Percentiles rank a stretch among this genome's conserved stretches.
Evolutionary conservation across 768 basidiomycete species (phyloP).

Genomic region (Hydnomerulius pinastri): DNA sequence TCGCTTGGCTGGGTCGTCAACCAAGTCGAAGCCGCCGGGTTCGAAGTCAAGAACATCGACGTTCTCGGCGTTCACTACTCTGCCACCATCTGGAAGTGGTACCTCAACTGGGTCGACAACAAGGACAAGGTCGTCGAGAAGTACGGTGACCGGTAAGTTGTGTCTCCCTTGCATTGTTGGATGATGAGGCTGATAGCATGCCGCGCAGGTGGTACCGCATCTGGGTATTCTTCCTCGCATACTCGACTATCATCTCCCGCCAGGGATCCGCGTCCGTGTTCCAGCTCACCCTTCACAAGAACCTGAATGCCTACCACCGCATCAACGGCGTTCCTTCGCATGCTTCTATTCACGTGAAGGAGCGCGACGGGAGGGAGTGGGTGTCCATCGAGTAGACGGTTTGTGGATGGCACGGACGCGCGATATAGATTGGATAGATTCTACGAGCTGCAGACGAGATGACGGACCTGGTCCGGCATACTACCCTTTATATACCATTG

Average conservation of each 20-base stretch:
- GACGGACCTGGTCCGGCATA: no score
- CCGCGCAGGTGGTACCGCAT: slow-evolving; percentile 75
- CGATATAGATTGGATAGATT: no score
- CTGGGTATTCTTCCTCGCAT: slow-evolving; percentile 98
- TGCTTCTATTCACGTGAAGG: slow-evolving; percentile 69
- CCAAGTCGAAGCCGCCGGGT: slow-evolving; percentile 87
- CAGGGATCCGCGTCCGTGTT: slow-evolving; percentile 93
- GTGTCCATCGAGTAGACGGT: slow-evolving; percentile 24
- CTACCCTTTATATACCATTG: no score
- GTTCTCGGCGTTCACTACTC: slow-evolving; percentile 98
- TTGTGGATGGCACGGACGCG: no score
- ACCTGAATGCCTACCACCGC: slow-evolving; percentile 93
- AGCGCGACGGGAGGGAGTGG: slow-evolving; percentile 31
- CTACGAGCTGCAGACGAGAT: no score
- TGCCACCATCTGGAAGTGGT: slow-evolving; percentile 89
- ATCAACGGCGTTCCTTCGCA: slow-evolving; percentile 84
- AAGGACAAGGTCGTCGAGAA: slow-evolving; percentile 84
- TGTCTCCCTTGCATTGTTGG: neutral
- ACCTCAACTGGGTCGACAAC: slow-evolving; percentile 96
- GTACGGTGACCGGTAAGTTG: slow-evolving; percentile 74
- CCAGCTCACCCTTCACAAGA: slow-evolving; percentile 98
- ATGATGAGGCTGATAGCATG: neutral
- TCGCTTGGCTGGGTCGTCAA: slow-evolving; percentile 94
- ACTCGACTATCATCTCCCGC: slow-evolving; percentile 79
- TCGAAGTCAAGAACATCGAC: slow-evolving; percentile 95